These are phyloP conservation scores for Lipomyces kockii DNA, from an alignment of 805 yeast genomes.

Conservation along the genomic window DNA sequence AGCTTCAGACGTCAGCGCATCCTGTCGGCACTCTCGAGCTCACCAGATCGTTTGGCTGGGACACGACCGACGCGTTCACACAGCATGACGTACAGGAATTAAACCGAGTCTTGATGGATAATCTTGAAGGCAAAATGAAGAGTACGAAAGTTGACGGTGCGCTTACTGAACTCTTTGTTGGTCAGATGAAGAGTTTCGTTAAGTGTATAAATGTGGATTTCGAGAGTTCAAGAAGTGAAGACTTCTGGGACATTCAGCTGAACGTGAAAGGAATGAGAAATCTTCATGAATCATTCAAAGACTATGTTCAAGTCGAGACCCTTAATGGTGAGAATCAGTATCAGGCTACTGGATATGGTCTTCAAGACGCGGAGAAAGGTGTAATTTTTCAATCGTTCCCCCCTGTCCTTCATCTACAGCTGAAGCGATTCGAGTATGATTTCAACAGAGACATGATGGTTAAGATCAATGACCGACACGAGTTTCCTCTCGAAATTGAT, in stretches of 20 bases:
- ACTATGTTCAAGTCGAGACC: slow-evolving; percentile 86
- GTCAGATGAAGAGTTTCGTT: slow-evolving; percentile 93
- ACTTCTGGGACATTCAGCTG: slow-evolving; percentile 97
- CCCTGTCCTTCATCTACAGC: slow-evolving; percentile 87
- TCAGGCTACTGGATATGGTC: slow-evolving; percentile 84
- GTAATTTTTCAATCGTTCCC: slow-evolving; percentile 91
- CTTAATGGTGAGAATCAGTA: slow-evolving; percentile 95
- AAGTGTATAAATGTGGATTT: slow-evolving; percentile 91
- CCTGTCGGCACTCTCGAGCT: slow-evolving; percentile 86
- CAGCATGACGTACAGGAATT: slow-evolving; percentile 98
- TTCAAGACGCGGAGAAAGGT: slow-evolving; percentile 96
- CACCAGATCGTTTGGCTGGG: slow-evolving; percentile 97
- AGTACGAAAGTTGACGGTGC: slow-evolving; percentile 79
- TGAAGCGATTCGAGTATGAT: slow-evolving; percentile 93
- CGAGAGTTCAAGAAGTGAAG: slow-evolving; percentile 89
- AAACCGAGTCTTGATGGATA: slow-evolving; percentile 93
- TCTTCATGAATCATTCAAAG: slow-evolving; percentile 75
- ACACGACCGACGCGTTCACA: slow-evolving; percentile 88
- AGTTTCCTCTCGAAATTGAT: slow-evolving; percentile 83
- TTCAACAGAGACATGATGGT: slow-evolving; percentile 85
- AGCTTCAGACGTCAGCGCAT: slow-evolving; percentile 68
- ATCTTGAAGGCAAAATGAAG: slow-evolving; percentile 87
- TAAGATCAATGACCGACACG: slow-evolving; percentile 90
- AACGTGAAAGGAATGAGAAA: slow-evolving; percentile 84
- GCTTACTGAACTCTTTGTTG: slow-evolving; percentile 84